Conservation (phyloP, 805 yeast genomes). For the Torulaspora gathmanii region DNA sequence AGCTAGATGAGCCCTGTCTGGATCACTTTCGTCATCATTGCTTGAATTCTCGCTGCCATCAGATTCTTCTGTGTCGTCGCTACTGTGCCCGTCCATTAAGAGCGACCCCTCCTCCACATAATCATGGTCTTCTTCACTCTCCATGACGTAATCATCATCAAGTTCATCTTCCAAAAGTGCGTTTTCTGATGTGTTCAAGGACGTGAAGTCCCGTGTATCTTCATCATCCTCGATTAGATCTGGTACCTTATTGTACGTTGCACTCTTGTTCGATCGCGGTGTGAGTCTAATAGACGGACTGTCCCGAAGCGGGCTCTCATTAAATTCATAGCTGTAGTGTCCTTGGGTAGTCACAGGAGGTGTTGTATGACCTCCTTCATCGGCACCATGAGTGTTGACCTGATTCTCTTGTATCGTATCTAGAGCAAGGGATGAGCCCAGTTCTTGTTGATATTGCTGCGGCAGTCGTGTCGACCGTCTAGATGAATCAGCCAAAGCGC, state of each 20-base stretch:
- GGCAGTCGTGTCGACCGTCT: slow-evolving; percentile 1
- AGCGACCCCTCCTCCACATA: slow-evolving; percentile 29
- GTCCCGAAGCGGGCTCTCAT: slow-evolving; percentile 8
- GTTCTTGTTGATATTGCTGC: slow-evolving; percentile 6
- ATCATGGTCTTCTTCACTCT: slow-evolving; percentile 34
- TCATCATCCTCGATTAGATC: slow-evolving; percentile 83
- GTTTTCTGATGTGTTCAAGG: slow-evolving; percentile 34
- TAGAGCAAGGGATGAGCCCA: slow-evolving; percentile 3
- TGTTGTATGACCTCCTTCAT: neutral
- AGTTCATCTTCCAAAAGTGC: slow-evolving; percentile 32
- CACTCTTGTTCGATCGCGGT: slow-evolving; percentile 16
- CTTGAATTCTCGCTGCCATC: slow-evolving; percentile 15
- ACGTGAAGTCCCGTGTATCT: slow-evolving; percentile 27
- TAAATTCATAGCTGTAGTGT: slow-evolving; percentile 1
- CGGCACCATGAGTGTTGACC: neutral
- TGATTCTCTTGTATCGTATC: slow-evolving; percentile 4
- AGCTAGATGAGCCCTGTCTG: neutral
- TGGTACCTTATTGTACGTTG: slow-evolving; percentile 51
- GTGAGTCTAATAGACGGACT: slow-evolving; percentile 18
- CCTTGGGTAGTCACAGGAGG: neutral
- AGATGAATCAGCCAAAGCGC: neutral
- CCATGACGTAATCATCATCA: slow-evolving; percentile 18
- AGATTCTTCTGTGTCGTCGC: slow-evolving; percentile 15
- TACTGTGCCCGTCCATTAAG: slow-evolving; percentile 11
- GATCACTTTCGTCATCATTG: slow-evolving; percentile 10